These are phyloP conservation scores for Penicillium sp. DNA, from an alignment of 2,329 filamentous ascomycete species.

Conservation along the genomic window DNA sequence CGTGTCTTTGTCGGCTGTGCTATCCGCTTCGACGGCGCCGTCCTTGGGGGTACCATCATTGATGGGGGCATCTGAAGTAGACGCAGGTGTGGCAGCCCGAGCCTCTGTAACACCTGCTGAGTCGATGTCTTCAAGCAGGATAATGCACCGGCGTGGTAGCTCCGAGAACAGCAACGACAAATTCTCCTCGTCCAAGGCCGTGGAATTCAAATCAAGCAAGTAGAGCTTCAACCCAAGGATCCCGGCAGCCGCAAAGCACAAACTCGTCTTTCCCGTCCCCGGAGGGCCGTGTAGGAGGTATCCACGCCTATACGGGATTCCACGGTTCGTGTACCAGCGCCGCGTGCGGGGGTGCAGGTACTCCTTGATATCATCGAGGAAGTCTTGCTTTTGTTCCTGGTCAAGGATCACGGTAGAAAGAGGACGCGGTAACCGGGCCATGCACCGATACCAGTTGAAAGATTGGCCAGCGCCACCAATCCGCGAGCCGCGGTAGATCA, in stretches of 20 bases:
- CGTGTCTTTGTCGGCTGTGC: conserved; percentile 1
- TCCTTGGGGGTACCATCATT: not conserved
- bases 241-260: conserved; percentile 68
- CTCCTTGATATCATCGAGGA: conserved; percentile 56
- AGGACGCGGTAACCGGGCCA: conserved; percentile 48
- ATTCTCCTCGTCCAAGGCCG: conserved; percentile 61
- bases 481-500: conserved; percentile 39
- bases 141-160: conserved; percentile 67
- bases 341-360: conserved; percentile 53
- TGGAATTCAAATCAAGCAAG: conserved; percentile 66
- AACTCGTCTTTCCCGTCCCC: conserved; percentile 73
- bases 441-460: conserved; percentile 35
- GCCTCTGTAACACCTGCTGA: conserved; percentile 66
- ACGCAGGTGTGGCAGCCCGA: conserved; percentile 10
- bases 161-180: conserved; percentile 63
- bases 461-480: conserved; percentile 10
- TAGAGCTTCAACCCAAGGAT: conserved; percentile 70
- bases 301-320: conserved; percentile 80
- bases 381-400: conserved; percentile 47
- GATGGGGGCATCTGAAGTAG: not conserved
- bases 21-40: conserved; percentile 17
- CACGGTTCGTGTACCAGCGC: conserved; percentile 76
- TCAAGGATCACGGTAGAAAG: conserved; percentile 57
- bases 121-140: conserved; percentile 75
- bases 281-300: conserved; percentile 80